These are phyloP conservation scores for Deinandra increscens DNA, from an alignment of 129 eudicot species.

Conservation along the genomic window DNA sequence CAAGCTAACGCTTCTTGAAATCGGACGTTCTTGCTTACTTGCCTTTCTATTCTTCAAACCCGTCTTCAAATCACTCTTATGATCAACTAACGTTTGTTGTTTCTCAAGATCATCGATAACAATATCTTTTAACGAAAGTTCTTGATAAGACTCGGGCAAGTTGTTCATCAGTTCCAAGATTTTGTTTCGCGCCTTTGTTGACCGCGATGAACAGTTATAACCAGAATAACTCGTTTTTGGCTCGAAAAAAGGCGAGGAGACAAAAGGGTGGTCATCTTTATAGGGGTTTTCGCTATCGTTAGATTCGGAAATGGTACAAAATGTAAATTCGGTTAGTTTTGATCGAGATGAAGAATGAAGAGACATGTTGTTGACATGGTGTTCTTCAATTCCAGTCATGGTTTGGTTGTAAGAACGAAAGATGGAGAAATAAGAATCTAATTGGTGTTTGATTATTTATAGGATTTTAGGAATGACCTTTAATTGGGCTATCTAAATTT, in stretches of 20 bases:
- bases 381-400: background rate
- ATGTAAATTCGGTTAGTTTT: conserved; percentile 27
- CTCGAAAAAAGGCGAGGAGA: conserved; percentile 18
- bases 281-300: background rate
- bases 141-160: conserved; percentile 52
- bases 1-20: conserved; percentile 54
- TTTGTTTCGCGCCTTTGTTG: conserved; percentile 27
- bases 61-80: conserved; percentile 15
- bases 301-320: background rate
- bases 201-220: conserved; percentile 13
- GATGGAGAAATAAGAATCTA: background rate
- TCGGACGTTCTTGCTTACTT: conserved; percentile 5
- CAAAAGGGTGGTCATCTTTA: conserved; percentile 1
- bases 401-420: conserved; percentile 13
- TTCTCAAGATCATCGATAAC: conserved; percentile 37
- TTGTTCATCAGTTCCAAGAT: conserved; percentile 38
- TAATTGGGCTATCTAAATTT: background rate
- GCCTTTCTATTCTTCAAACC: conserved; percentile 12
- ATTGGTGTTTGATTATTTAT: background rate
- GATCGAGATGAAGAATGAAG: conserved; percentile 23
- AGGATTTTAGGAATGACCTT: background rate
- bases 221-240: conserved; percentile 3
- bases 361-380: conserved; percentile 15
- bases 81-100: background rate
- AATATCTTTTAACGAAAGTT: conserved; percentile 56